Evolutionary conservation across 1,284 basidiomycete species (phyloP).

Genomic region (Cutaneotrichosporon sp.): DNA sequence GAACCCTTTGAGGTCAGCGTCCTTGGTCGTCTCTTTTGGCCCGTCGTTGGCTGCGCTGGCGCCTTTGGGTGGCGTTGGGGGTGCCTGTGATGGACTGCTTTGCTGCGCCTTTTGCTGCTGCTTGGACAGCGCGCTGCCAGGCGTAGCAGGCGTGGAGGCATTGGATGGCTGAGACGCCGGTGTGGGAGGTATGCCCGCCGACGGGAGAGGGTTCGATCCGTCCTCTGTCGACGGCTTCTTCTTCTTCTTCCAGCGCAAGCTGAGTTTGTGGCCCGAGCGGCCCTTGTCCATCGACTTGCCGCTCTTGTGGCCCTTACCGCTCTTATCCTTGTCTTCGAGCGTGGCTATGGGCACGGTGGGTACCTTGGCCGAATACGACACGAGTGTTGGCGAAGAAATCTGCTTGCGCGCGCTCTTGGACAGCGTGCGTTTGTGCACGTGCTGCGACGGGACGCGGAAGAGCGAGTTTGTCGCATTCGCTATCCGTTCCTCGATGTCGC

Average conservation of each 20-base stretch:
- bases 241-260: slow-evolving; percentile 37
- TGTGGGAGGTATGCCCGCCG: slow-evolving; percentile 5
- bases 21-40: neutral
- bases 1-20: slow-evolving; percentile 2
- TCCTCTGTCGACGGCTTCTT: slow-evolving; percentile 23
- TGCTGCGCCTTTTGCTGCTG: neutral
- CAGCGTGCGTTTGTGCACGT: slow-evolving; percentile 14
- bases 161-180: slow-evolving; percentile 8
- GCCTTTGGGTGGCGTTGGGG: no score
- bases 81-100: neutral
- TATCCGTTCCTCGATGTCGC: slow-evolving; percentile 44
- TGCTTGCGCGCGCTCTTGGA: slow-evolving; percentile 16
- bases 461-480: slow-evolving; percentile 41
- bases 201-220: slow-evolving; percentile 5
- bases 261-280: slow-evolving; percentile 4
- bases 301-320: neutral
- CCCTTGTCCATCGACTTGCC: slow-evolving; percentile 3
- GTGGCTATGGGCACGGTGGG: slow-evolving; percentile 24
- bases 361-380: slow-evolving; percentile 33
- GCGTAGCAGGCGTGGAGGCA: neutral
- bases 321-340: neutral
- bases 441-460: slow-evolving; percentile 34
- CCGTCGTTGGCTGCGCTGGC: no score
- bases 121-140: neutral
- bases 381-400: slow-evolving; percentile 36